These are phyloP conservation scores for Phytophthora aleatoria DNA, from an alignment of 352 stramenopile species.

Conservation along the genomic window DNA sequence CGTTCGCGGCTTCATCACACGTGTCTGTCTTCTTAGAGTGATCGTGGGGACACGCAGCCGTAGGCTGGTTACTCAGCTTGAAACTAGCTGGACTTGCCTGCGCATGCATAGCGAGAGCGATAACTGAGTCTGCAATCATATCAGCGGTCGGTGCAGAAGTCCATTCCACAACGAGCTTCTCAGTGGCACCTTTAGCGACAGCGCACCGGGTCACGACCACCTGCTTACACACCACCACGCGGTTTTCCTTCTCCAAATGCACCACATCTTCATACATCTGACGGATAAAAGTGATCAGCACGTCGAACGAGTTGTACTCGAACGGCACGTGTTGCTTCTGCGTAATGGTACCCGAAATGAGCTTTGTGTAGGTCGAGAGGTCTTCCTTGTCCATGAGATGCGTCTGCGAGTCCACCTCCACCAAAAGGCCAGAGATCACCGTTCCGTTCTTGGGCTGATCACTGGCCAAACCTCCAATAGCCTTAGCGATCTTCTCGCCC, in stretches of 20 bases:
- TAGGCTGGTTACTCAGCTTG: slow-evolving; percentile 79
- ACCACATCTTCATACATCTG: slow-evolving; percentile 87
- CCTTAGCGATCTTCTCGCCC: slow-evolving; percentile 88
- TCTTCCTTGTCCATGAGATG: slow-evolving; percentile 88
- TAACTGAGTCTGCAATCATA: slow-evolving; percentile 96
- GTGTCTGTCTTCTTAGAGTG: slow-evolving; percentile 60
- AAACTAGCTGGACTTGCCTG: slow-evolving; percentile 84
- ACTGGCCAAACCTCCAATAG: slow-evolving; percentile 73
- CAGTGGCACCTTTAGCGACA: slow-evolving; percentile 32
- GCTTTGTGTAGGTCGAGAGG: slow-evolving; percentile 85
- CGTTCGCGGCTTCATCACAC: slow-evolving; percentile 9
- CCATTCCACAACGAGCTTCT: slow-evolving; percentile 82
- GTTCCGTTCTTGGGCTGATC: slow-evolving; percentile 80
- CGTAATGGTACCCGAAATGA: slow-evolving; percentile 79
- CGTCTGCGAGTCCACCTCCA: slow-evolving; percentile 86
- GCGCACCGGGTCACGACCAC: slow-evolving; percentile 67
- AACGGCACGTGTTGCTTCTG: slow-evolving; percentile 89
- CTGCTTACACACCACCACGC: slow-evolving; percentile 75
- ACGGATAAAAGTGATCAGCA: slow-evolving; percentile 76
- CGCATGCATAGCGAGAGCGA: slow-evolving; percentile 95
- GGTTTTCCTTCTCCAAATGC: slow-evolving; percentile 54
- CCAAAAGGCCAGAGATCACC: slow-evolving; percentile 81
- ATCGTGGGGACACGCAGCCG: slow-evolving; percentile 77
- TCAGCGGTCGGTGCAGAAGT: slow-evolving; percentile 93
- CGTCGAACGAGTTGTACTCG: slow-evolving; percentile 77